phyloP scores from a whole-genome alignment of 2,329 filamentous ascomycete species.

The Talaromyces islandicus region DNA sequence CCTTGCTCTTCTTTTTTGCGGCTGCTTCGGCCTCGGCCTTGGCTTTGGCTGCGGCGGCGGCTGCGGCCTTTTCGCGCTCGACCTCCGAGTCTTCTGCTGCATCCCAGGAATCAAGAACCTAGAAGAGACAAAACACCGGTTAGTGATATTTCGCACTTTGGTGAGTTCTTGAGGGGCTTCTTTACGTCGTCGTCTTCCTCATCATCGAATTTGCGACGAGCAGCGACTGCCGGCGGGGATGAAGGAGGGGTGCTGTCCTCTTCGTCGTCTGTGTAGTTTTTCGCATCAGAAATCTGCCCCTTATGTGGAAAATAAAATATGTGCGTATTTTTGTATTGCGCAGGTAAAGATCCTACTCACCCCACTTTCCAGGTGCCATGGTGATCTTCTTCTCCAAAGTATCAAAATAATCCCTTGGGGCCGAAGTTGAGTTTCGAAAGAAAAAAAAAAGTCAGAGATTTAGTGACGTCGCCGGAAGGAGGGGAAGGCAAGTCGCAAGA shows the following conservation, averaged over 20 bases:
- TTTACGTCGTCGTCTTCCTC: slow-evolving; percentile 68
- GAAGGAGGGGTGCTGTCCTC: slow-evolving; percentile 47
- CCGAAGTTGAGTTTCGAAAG: neutral
- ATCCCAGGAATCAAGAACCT: slow-evolving; percentile 96
- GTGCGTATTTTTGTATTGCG: neutral
- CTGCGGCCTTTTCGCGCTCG: slow-evolving; percentile 90
- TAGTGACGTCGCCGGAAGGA: neutral
- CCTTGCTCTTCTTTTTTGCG: slow-evolving; percentile 84
- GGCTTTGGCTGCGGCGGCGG: slow-evolving; percentile 76
- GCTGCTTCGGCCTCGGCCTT: slow-evolving; percentile 85
- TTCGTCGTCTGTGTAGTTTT: slow-evolving; percentile 32
- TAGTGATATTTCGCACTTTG: too few species aligned
- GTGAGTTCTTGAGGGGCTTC: neutral
- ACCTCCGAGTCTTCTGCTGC: slow-evolving; percentile 94
- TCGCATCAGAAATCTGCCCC: neutral
- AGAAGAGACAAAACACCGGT: neutral
- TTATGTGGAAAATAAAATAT: neutral
- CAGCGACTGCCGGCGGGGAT: slow-evolving; percentile 36
- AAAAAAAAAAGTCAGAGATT: neutral
- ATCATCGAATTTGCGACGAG: slow-evolving; percentile 75
- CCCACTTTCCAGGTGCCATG: slow-evolving; percentile 47
- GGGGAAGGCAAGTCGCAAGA: neutral
- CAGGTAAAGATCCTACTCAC: slow-evolving; percentile 30
- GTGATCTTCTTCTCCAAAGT: slow-evolving; percentile 10
- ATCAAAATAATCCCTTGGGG: neutral